Percentiles rank a stretch among this genome's conserved stretches.
These are phyloP conservation scores for Neofusicoccum kwambonambiense DNA, from an alignment of 2,329 filamentous ascomycete genomes.

Conservation along the genomic window DNA sequence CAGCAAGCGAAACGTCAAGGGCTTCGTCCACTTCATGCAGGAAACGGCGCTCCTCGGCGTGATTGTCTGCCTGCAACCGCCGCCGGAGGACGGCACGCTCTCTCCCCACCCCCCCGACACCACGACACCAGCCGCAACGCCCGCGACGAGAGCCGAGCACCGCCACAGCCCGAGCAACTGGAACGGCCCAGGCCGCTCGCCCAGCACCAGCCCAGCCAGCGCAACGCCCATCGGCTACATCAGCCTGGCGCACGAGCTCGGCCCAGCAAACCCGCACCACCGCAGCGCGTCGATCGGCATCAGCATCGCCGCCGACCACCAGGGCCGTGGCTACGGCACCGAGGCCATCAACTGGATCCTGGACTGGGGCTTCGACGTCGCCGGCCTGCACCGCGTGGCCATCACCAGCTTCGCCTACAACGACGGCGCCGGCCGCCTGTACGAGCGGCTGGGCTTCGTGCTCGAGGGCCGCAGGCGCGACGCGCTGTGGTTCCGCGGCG, in stretches of 20 bases:
- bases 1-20: neutral
- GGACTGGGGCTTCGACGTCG: constrained; percentile 48
- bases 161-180: neutral
- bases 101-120: neutral
- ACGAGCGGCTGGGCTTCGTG: constrained; percentile 47
- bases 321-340: constrained; percentile 45
- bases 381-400: constrained; percentile 45
- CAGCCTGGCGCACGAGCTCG: constrained; percentile 1
- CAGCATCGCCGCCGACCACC: constrained; percentile 34
- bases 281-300: constrained; percentile 44
- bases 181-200: neutral
- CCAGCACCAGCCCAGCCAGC: neutral
- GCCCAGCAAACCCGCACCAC: constrained; percentile 34
- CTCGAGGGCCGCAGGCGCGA: constrained; percentile 46
- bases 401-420: constrained; percentile 46
- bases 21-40: neutral
- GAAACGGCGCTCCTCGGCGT: neutral
- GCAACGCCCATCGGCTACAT: constrained; percentile 1
- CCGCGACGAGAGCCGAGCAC: neutral
- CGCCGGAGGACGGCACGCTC: neutral
- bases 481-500: constrained; percentile 44
- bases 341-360: constrained; percentile 51
- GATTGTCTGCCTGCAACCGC: constrained; percentile 1
- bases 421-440: constrained; percentile 42
- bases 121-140: neutral